phyloP scores from a whole-genome alignment of 805 yeast species.

The Myxozyma melibiosi region DNA sequence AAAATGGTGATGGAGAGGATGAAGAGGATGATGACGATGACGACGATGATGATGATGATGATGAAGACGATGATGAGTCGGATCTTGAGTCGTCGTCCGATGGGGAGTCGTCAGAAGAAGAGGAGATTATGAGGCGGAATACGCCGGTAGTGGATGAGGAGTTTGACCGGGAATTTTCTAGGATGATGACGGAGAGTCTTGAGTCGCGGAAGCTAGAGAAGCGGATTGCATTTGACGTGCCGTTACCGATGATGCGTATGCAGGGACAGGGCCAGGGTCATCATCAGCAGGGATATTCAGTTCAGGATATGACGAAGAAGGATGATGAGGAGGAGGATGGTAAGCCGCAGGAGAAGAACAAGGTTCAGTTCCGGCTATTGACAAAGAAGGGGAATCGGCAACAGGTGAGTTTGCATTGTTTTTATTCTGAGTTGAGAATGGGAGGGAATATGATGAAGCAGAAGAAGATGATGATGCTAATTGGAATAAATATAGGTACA shows the following conservation, averaged over 20 bases:
- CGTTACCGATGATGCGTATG: conserved; percentile 29
- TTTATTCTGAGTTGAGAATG: not conserved
- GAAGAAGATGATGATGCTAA: not conserved
- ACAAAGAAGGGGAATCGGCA: conserved; percentile 32
- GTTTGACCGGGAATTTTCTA: conserved; percentile 33
- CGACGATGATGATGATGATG: conserved; percentile 10
- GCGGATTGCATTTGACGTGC: conserved; percentile 31
- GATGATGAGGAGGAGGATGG: conserved; percentile 3
- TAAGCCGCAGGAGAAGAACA: not conserved
- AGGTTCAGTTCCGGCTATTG: conserved; percentile 29
- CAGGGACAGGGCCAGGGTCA: not conserved
- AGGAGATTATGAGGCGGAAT: conserved; percentile 1
- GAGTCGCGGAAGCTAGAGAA: conserved; percentile 28
- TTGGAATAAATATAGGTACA: conserved; percentile 14
- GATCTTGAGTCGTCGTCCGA: conserved; percentile 1
- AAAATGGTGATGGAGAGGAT: conserved; percentile 9
- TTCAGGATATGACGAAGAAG: conserved; percentile 17
- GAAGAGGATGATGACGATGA: conserved; percentile 5
- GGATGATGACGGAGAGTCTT: conserved; percentile 32
- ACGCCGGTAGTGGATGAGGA: conserved; percentile 30
- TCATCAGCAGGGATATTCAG: conserved; percentile 20
- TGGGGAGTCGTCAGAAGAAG: conserved; percentile 20
- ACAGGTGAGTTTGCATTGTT: conserved; percentile 10
- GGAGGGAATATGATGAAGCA: too few relatives aligned
- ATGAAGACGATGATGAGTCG: conserved; percentile 17